Base-by-base conservation (phyloP, 495 filamentous ascomycete genomes). In the Aspergillus kassunensis region DNA sequence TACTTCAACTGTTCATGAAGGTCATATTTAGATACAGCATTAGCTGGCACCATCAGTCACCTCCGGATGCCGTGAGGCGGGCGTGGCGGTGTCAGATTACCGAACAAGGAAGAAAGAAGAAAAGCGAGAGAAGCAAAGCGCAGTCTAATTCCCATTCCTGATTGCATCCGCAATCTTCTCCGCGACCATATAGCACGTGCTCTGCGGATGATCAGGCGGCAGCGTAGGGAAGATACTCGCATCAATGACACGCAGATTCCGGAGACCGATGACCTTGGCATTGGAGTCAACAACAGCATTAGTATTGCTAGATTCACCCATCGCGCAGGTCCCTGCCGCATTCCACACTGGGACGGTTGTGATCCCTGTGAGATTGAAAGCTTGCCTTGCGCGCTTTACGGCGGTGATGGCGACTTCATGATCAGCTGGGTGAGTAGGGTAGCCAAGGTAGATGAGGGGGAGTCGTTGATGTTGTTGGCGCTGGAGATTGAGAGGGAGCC, bases 171-270 rank as follows among this genome's bases (percentile, higher is more conserved):
- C 42, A 44, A 44, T 11, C 31, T 44, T 44, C 23, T 44, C 42
- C 1, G 24, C 42, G 5, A 44, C 13, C 23, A 44, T 53, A 74
- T 69, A 84, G 48, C 80, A 67, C 8, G 69, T 73, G 1, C 73
- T 64, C 57, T 75, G 68, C 10, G 80, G 82, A 62, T 83, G 79
- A 0, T 79, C 81, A 0, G 82, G 80, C 1, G 72, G 70, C 18
- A 82, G 53, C 11, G 84, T 60, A 0, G 82, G 76, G 54, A 86
- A 81, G 18, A 75, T 62, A 35, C 72, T 75, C 1, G 78, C 78
- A 65, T 87, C 84, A 2, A 86, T 80, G 9, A 86, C 78, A n/a
- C 82, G 68, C 55, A 85, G 53, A 0, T 67, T 62, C 1, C 63
- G 57, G 2, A 83, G 77, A 0, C 80, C 79, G 54, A 71, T 66